Percentiles rank a stretch among this genome's conserved stretches.
Conservation (phyloP, 257 asterid species). For the Anisodus tanguticus region DNA sequence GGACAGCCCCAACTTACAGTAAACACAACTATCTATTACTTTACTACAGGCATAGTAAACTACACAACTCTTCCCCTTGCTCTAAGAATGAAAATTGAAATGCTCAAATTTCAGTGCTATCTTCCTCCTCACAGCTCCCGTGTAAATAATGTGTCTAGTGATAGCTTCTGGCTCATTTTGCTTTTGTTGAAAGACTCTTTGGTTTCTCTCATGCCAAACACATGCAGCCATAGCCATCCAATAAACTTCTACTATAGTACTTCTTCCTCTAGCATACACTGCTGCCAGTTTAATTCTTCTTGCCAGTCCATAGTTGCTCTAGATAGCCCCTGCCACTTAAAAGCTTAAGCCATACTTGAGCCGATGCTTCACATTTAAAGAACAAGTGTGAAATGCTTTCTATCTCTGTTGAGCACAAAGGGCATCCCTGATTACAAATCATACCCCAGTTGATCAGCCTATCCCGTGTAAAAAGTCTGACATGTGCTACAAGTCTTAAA, state of each 20-base stretch:
- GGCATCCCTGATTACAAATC: not conserved
- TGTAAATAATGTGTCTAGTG: not conserved
- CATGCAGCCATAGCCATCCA: slow-evolving; percentile 12
- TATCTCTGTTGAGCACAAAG: not conserved
- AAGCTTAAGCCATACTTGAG: not conserved
- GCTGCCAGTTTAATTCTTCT: not conserved
- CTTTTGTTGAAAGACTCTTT: not conserved
- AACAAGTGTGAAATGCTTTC: not conserved
- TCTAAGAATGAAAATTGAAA: not conserved
- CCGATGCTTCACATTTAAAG: not conserved
- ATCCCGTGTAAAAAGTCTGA: not conserved
- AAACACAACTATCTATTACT: not conserved
- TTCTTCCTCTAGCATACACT: not conserved
- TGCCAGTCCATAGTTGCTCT: not conserved
- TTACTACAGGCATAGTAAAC: not conserved
- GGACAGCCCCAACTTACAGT: not conserved
- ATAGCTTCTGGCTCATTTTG: not conserved
- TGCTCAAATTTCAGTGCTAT: not conserved
- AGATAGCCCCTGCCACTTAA: not conserved
- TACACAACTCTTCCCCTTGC: not conserved
- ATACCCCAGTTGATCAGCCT: not conserved
- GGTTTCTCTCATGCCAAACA: not conserved
- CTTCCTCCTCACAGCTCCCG: not conserved
- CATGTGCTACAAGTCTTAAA: not conserved
- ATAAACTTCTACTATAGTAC: not conserved